phyloP scores from a whole-genome alignment of 2,329 filamentous ascomycete species.

The Dactylellina parvicollis region DNA sequence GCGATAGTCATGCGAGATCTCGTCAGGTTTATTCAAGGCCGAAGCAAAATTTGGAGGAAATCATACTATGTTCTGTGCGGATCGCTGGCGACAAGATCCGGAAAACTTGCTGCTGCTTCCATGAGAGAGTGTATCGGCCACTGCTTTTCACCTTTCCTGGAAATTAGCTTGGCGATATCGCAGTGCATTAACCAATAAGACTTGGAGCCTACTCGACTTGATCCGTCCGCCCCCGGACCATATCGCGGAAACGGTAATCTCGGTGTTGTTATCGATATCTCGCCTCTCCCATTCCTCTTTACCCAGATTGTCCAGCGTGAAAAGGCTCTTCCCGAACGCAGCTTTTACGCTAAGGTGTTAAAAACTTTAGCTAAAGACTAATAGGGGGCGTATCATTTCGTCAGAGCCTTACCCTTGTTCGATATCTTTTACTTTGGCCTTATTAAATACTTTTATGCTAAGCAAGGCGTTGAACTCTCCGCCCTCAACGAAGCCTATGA shows the following conservation, averaged over 20 bases:
- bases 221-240: constrained; percentile 58
- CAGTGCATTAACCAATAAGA: no score
- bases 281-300: constrained; percentile 48
- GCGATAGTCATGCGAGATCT: no score
- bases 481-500: constrained; percentile 58
- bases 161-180: neutral
- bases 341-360: constrained; percentile 33
- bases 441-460: constrained; percentile 57
- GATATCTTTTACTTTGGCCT: constrained; percentile 55
- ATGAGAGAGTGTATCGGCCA: constrained; percentile 58
- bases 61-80: constrained; percentile 57
- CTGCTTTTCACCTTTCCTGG: constrained; percentile 54
- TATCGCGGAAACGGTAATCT: constrained; percentile 56
- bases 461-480: constrained; percentile 59
- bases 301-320: constrained; percentile 43
- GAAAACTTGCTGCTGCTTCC: constrained; percentile 57
- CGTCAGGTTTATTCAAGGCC: neutral
- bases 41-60: neutral
- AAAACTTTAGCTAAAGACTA: neutral
- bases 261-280: constrained; percentile 55
- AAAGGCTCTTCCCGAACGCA: constrained; percentile 54
- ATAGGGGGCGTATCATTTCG: neutral
- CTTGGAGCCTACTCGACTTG: constrained; percentile 56
- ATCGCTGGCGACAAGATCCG: constrained; percentile 56
- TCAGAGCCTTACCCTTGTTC: constrained; percentile 40